These are phyloP conservation scores for Ceriops zippeliana DNA, from an alignment of 345 rosid species.

Conservation along the genomic window DNA sequence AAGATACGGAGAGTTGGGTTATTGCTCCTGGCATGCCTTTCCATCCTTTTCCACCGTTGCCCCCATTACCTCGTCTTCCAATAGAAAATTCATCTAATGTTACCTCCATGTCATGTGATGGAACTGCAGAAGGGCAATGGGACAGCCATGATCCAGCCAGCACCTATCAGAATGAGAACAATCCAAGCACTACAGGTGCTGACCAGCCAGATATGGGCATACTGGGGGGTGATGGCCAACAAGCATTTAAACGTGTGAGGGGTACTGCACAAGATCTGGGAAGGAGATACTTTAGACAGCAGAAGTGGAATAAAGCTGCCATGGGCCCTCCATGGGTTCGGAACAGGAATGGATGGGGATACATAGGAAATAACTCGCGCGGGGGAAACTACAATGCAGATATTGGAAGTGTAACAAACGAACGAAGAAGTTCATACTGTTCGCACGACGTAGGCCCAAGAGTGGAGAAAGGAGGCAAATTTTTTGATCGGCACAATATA, in stretches of 20 bases:
- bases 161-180: constrained; percentile 30
- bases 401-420: constrained; percentile 31
- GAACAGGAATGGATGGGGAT: constrained; percentile 41
- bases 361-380: constrained; percentile 25
- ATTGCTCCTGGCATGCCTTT: constrained; percentile 86
- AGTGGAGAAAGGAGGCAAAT: constrained; percentile 40
- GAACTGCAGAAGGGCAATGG: constrained; percentile 13
- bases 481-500: constrained; percentile 36
- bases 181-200: constrained; percentile 30
- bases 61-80: constrained; percentile 47
- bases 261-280: constrained; percentile 57
- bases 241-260: constrained; percentile 43
- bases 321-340: constrained; percentile 57
- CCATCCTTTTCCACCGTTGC: constrained; percentile 84
- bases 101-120: constrained; percentile 19
- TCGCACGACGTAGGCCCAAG: constrained; percentile 39
- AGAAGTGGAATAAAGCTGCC: constrained; percentile 44
- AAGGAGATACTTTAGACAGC: constrained; percentile 73
- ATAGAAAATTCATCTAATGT: constrained; percentile 30
- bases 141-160: constrained; percentile 15
- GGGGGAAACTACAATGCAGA: constrained; percentile 30
- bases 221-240: constrained; percentile 33
- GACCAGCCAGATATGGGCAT: constrained; percentile 30
- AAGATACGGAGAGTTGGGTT: constrained; percentile 49
- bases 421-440: constrained; percentile 31